These are phyloP conservation scores for Danielozyma ontarioensis DNA, from an alignment of 805 yeast genomes.

Conservation along the genomic window DNA sequence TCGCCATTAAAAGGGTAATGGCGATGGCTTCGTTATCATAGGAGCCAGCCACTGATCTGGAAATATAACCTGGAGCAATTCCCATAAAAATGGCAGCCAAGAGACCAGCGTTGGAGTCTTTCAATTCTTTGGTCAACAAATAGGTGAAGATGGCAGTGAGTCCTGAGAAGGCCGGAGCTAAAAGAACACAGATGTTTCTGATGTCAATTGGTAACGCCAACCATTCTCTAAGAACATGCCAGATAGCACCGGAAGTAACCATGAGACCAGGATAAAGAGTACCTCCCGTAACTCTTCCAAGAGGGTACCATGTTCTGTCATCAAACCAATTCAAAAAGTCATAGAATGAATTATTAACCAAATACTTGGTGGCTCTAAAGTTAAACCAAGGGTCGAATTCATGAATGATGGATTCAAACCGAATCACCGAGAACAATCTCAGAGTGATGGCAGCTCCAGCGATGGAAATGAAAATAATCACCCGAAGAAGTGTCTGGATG, in stretches of 20 bases:
- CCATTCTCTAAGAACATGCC: slow-evolving; percentile 59
- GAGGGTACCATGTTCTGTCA: slow-evolving; percentile 98
- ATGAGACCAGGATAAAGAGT: slow-evolving; percentile 96
- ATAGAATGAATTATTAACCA: slow-evolving; percentile 78
- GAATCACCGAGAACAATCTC: slow-evolving; percentile 90
- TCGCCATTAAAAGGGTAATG: slow-evolving; percentile 89
- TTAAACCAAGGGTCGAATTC: slow-evolving; percentile 98
- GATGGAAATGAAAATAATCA: slow-evolving; percentile 65
- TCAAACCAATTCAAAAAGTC: slow-evolving; percentile 98
- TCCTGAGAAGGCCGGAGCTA: slow-evolving; percentile 96
- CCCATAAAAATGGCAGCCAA: slow-evolving; percentile 93
- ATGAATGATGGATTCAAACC: slow-evolving; percentile 95
- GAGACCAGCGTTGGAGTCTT: slow-evolving; percentile 83
- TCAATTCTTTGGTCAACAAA: slow-evolving; percentile 82
- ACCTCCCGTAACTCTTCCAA: slow-evolving; percentile 99
- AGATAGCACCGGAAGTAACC: slow-evolving; percentile 93
- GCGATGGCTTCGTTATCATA: slow-evolving; percentile 99
- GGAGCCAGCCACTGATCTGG: slow-evolving; percentile 97
- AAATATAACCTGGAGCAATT: slow-evolving; percentile 97
- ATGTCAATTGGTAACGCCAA: slow-evolving; percentile 85
- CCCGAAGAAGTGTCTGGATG: slow-evolving; percentile 47
- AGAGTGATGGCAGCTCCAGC: slow-evolving; percentile 91
- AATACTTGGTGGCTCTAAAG: slow-evolving; percentile 90
- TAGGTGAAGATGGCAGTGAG: slow-evolving; percentile 88
- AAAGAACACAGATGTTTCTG: slow-evolving; percentile 89